Evolutionary conservation across 441 rosid species (phyloP).

Genomic region (Codiaeum variegatum): DNA sequence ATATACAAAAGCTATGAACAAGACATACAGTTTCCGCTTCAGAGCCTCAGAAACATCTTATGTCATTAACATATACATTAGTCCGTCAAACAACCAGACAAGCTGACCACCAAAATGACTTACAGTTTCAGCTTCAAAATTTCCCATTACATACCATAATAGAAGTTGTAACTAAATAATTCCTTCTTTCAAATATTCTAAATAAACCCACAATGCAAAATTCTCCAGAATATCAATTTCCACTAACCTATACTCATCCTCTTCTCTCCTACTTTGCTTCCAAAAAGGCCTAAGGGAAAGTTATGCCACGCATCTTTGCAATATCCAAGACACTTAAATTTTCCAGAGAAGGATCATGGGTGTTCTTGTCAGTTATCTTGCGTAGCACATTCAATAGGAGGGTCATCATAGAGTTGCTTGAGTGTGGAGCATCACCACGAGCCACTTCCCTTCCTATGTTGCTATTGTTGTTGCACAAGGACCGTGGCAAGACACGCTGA

Average conservation of each 20-base stretch:
- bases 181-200: background rate
- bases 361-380: slow-evolving; percentile 10
- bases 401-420: slow-evolving; percentile 6
- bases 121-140: background rate
- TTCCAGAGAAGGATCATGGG: slow-evolving; percentile 22
- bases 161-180: background rate
- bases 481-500: slow-evolving; percentile 26
- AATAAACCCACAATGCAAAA: slow-evolving; percentile 1
- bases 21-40: background rate
- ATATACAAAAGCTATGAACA: slow-evolving; percentile 1
- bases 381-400: slow-evolving; percentile 28
- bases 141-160: background rate
- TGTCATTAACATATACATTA: background rate
- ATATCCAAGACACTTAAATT: slow-evolving; percentile 31
- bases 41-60: background rate
- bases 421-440: background rate
- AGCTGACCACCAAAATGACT: background rate
- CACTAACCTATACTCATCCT: background rate
- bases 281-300: slow-evolving; percentile 27
- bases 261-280: slow-evolving; percentile 2
- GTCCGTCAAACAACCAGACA: background rate
- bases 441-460: slow-evolving; percentile 7
- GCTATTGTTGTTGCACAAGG: slow-evolving; percentile 9
- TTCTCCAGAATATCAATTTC: background rate
- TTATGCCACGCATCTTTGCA: slow-evolving; percentile 38